phyloP scores from a whole-genome alignment of 371 early-diverging fungal genomes.

The Saksenaea oblongispora region DNA sequence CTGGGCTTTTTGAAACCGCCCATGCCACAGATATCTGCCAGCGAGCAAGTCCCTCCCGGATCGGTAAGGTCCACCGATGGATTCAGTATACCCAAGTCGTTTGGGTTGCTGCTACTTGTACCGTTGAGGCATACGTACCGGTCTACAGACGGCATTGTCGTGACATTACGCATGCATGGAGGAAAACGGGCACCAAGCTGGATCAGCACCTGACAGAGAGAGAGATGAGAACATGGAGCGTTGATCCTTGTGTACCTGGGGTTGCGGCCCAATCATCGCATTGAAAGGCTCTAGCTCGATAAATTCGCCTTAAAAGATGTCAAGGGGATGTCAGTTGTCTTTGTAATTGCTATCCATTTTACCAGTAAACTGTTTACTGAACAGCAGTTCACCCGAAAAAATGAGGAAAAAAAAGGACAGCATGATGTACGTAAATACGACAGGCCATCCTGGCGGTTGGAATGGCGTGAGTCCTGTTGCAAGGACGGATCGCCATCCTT shows the following conservation, averaged over 20 bases:
- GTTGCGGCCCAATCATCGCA: conserved; percentile 24
- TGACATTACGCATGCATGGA: conserved; percentile 52
- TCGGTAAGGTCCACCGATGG: conserved; percentile 9
- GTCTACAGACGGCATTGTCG: conserved; percentile 20
- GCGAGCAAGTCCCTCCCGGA: conserved; percentile 29
- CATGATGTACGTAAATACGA: conserved; percentile 19
- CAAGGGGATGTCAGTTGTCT: neutral
- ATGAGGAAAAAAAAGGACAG: conserved; percentile 15
- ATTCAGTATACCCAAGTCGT: conserved; percentile 11
- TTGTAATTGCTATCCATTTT: neutral
- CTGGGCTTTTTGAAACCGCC: conserved; percentile 47
- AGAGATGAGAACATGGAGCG: no score
- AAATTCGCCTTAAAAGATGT: conserved; percentile 18
- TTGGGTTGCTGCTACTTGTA: neutral
- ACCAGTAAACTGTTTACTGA: conserved; percentile 19
- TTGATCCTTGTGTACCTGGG: conserved; percentile 19
- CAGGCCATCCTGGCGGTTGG: conserved; percentile 15
- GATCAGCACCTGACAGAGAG: conserved; percentile 46
- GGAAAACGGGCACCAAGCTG: conserved; percentile 51
- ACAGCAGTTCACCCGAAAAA: conserved; percentile 24
- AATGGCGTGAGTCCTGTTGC: conserved; percentile 14
- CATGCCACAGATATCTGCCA: conserved; percentile 53
- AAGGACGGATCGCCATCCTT: conserved; percentile 13
- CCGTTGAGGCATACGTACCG: conserved; percentile 34
- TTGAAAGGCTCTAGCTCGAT: conserved; percentile 27